phyloP scores from a whole-genome alignment of 2,329 filamentous ascomycete species.

The Verticillium dahliae region DNA sequence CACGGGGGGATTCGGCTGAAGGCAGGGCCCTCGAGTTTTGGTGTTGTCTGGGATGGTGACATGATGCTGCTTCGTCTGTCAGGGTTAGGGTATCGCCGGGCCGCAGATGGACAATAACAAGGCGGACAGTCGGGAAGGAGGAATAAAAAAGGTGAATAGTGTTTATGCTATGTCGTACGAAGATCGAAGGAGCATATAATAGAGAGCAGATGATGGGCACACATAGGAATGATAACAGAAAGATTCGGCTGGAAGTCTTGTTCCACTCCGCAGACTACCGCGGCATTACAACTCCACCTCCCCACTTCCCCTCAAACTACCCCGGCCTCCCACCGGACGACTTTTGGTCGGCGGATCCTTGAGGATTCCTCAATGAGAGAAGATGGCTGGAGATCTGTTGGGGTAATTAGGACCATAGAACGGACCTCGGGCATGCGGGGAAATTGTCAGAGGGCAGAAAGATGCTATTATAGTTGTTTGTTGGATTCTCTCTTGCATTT shows the following conservation, averaged over 20 bases:
- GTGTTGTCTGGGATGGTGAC: neutral
- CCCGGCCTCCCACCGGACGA: neutral
- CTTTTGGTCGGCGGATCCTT: neutral
- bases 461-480: too few relatives aligned
- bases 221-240: neutral
- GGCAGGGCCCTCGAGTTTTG: constrained; percentile 16
- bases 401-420: neutral
- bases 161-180: neutral
- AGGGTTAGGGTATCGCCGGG: too few relatives aligned
- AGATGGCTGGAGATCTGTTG: neutral
- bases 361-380: neutral
- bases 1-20: constrained; percentile 19
- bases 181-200: neutral
- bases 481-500: too few relatives aligned
- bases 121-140: neutral
- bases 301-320: neutral
- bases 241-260: constrained; percentile 2
- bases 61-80: neutral
- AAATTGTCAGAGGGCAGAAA: too few relatives aligned
- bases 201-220: neutral
- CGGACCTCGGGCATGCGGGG: neutral
- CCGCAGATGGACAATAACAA: too few relatives aligned
- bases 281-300: constrained; percentile 1
- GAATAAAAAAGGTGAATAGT: neutral
- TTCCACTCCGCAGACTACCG: constrained; percentile 8